Evolutionary conservation across 2,329 filamentous ascomycete genomes (phyloP).

Genomic region (Dactylonectria estremocensis): DNA sequence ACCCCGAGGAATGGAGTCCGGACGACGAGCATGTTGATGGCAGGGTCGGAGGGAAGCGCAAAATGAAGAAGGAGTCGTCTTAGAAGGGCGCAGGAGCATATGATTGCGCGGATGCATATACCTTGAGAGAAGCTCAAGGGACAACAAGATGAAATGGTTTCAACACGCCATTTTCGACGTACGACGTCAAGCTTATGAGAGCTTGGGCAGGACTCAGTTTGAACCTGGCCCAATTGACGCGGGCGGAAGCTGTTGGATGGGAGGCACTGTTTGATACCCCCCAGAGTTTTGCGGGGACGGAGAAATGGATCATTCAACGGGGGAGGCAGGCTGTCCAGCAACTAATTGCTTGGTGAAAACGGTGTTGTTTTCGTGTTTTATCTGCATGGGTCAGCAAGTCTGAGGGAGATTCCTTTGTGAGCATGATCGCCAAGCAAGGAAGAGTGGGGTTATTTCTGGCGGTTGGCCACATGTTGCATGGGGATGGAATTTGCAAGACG

Average conservation of each 20-base stretch:
- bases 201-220: neutral
- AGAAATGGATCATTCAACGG: constrained; percentile 36
- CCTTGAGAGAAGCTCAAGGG: neutral
- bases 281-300: constrained; percentile 27
- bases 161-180: constrained; percentile 5
- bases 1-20: constrained; percentile 61
- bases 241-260: constrained; percentile 14
- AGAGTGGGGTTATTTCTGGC: constrained; percentile 14
- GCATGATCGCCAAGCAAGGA: constrained; percentile 26
- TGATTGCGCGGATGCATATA: neutral
- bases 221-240: neutral
- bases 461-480: constrained; percentile 31
- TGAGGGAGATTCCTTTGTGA: constrained; percentile 35
- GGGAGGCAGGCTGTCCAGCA: constrained; percentile 41
- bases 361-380: constrained; percentile 33
- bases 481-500: constrained; percentile 34
- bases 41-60: constrained; percentile 47
- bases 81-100: constrained; percentile 9
- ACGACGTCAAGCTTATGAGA: neutral
- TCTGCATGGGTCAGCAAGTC: constrained; percentile 39
- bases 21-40: constrained; percentile 56
- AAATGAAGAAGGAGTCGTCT: constrained; percentile 41
- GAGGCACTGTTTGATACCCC: constrained; percentile 29
- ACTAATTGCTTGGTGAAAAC: constrained; percentile 42
- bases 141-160: constrained; percentile 1